A percentile compares a stretch with the other conserved stretches of the same genome.
phyloP scores from a whole-genome alignment of 2,329 filamentous ascomycete genomes.

The Rutstroemia sp. region DNA sequence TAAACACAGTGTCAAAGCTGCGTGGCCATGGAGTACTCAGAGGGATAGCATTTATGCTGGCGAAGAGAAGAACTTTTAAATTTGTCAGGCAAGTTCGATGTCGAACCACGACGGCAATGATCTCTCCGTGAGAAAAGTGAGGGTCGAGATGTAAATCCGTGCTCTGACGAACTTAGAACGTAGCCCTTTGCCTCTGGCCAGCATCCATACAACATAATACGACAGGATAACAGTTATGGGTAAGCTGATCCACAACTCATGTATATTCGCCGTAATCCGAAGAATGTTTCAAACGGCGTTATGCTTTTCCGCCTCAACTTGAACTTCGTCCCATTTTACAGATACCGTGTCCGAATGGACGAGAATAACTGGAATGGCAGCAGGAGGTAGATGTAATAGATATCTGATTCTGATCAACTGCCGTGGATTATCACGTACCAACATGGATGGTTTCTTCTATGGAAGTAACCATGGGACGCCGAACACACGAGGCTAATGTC shows the following conservation, averaged over 20 bases:
- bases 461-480: too few species aligned
- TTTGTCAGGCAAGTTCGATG: too few species aligned
- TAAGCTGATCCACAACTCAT: background rate
- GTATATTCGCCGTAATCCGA: background rate
- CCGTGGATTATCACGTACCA: background rate
- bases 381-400: background rate
- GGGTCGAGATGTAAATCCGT: background rate
- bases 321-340: background rate
- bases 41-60: too few species aligned
- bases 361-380: background rate
- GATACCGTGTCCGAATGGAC: background rate
- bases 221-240: background rate
- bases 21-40: too few species aligned
- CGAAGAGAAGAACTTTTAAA: too few species aligned
- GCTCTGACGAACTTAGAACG: background rate
- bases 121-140: background rate
- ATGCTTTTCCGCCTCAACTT: background rate
- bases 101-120: background rate
- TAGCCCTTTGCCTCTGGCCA: background rate
- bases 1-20: too few species aligned
- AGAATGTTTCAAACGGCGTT: background rate
- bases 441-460: background rate
- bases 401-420: background rate
- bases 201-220: background rate
- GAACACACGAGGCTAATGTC: too few species aligned